A percentile compares a stretch with the other conserved stretches of the same genome.
These are phyloP conservation scores for Leishmania martiniquensis DNA, from an alignment of 208 protist species.

Conservation along the genomic window DNA sequence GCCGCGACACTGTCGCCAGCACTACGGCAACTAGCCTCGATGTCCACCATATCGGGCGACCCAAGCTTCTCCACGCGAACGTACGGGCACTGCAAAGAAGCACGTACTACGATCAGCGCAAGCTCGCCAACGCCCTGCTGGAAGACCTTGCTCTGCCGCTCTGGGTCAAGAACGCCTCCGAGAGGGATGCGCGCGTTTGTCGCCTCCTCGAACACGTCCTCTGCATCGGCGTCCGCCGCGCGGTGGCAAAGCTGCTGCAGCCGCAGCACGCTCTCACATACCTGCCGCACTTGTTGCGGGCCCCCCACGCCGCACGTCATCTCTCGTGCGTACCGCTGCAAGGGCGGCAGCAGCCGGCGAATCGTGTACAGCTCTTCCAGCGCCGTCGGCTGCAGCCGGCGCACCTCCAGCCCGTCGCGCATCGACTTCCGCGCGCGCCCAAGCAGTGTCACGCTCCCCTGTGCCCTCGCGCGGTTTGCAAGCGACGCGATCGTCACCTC, in stretches of 20 bases:
- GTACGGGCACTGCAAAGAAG: slow-evolving; percentile 40
- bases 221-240: slow-evolving; percentile 7
- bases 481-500: slow-evolving; percentile 40
- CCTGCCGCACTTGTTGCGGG: slow-evolving; percentile 35
- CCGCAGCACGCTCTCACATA: slow-evolving; percentile 43
- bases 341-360: slow-evolving; percentile 45
- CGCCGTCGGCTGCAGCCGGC: slow-evolving; percentile 36
- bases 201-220: slow-evolving; percentile 14
- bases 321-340: slow-evolving; percentile 37
- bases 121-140: slow-evolving; percentile 45
- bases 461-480: slow-evolving; percentile 14
- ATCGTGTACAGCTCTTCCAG: slow-evolving; percentile 54
- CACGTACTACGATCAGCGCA: slow-evolving; percentile 35
- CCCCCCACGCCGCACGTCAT: slow-evolving; percentile 35
- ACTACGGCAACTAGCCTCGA: background rate
- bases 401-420: slow-evolving; percentile 52
- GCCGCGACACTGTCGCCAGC: background rate
- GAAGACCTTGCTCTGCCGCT: slow-evolving; percentile 56
- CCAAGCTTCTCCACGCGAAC: slow-evolving; percentile 34
- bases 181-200: slow-evolving; percentile 17
- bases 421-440: slow-evolving; percentile 40
- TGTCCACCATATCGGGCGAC: slow-evolving; percentile 38
- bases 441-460: slow-evolving; percentile 29
- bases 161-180: slow-evolving; percentile 35
- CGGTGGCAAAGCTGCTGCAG: slow-evolving; percentile 43